phyloP scores from a whole-genome alignment of 331 rosid species.

The Telfairia occidentalis region DNA sequence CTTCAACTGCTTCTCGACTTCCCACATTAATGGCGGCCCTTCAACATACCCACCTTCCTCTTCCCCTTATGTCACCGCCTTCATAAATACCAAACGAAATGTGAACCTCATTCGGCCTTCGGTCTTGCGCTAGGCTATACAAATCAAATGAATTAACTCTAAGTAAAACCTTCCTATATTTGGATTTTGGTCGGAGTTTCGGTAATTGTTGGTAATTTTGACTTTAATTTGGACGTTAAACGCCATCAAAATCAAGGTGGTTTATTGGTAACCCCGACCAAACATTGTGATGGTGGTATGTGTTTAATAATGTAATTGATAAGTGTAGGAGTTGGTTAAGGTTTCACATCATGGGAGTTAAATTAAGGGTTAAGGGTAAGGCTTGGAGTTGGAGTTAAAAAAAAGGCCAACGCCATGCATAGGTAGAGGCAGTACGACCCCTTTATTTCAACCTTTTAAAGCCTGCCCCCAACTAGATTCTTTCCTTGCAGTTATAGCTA shows the following conservation, averaged over 20 bases:
- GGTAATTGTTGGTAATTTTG: neutral
- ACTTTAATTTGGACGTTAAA: neutral
- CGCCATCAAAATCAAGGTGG: neutral
- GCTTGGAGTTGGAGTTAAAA: neutral
- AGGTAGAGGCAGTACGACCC: neutral
- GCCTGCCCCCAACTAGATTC: constrained; percentile 14
- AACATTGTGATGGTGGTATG: neutral
- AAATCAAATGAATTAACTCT: too few relatives aligned
- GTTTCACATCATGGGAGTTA: constrained; percentile 3
- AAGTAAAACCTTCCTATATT: too few relatives aligned
- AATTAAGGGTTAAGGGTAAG: neutral
- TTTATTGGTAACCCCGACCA: neutral
- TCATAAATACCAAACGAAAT: constrained; percentile 21
- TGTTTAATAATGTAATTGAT: neutral
- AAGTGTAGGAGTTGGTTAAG: neutral
- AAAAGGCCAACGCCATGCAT: neutral
- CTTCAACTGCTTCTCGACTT: constrained; percentile 59
- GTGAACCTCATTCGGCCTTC: too few relatives aligned
- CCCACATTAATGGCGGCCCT: constrained; percentile 37
- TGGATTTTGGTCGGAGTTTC: neutral
- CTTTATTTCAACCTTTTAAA: constrained; percentile 4
- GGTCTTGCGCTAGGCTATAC: too few relatives aligned
- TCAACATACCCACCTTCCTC: constrained; percentile 28
- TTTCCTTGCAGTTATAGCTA: constrained; percentile 5
- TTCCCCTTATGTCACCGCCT: constrained; percentile 41